phyloP scores from a whole-genome alignment of 768 basidiomycete genomes.

The Termitomyces sp. region DNA sequence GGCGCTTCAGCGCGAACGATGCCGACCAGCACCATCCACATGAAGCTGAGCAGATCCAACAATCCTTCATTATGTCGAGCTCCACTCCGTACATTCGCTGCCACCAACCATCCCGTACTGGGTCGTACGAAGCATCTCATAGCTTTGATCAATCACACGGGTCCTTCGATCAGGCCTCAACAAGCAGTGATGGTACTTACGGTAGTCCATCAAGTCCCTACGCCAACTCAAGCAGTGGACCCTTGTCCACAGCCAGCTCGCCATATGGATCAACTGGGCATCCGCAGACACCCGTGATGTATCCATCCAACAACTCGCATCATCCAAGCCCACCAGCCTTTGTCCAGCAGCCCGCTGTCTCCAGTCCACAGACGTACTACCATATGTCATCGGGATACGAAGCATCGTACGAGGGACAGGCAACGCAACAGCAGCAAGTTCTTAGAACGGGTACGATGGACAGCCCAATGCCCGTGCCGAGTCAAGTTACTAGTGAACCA shows the following conservation, averaged over 20 bases:
- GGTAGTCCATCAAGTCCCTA: constrained; percentile 20
- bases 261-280: constrained; percentile 23
- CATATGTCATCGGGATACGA: constrained; percentile 13
- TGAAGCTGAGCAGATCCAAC: constrained; percentile 8
- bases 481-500: background rate
- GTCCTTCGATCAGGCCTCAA: constrained; percentile 10
- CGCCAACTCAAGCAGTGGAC: constrained; percentile 16
- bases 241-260: constrained; percentile 22
- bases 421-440: constrained; percentile 10
- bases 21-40: constrained; percentile 15
- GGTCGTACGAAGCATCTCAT: constrained; percentile 15
- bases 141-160: constrained; percentile 14
- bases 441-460: constrained; percentile 14
- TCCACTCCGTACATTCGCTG: constrained; percentile 1
- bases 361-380: constrained; percentile 16
- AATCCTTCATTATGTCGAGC: constrained; percentile 8
- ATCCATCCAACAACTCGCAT: constrained; percentile 11
- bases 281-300: constrained; percentile 21
- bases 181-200: background rate
- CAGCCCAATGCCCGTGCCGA: constrained; percentile 9
- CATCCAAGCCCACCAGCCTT: constrained; percentile 22
- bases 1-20: constrained; percentile 16
- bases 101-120: constrained; percentile 14
- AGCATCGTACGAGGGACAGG: constrained; percentile 12
- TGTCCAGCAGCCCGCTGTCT: constrained; percentile 11